Base-by-base conservation (phyloP, 2,329 filamentous ascomycete genomes). In the Botrytis byssoidea region DNA sequence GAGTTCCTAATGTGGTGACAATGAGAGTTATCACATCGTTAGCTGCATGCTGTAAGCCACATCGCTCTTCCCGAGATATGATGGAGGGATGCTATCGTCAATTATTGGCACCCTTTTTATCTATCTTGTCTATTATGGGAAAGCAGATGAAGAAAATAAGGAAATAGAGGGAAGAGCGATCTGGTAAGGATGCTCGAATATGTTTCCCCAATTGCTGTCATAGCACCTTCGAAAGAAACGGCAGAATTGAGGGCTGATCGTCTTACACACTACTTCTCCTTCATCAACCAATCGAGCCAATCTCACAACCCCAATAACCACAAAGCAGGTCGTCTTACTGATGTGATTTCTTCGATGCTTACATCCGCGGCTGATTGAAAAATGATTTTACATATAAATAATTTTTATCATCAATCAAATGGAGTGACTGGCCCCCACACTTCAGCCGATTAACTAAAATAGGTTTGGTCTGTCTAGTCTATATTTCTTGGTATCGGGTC, bases 11-110 rank as follows among this genome's bases (percentile, higher is more conserved):
- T 32, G 48, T 69, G n/a, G 48, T 57, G 66, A 32, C 37, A 69
- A 40, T 69, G 66, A 59, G n/a, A n/a, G 57, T 25, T 20, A 48
- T 69, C 66, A 69, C 48, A 59, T 57, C n/a, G n/a, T 69, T 69
- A 69, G 46, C 66, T 69, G 48, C 66, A 69, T 40, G 18, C 55
- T 59, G 48, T 37, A 57, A 44, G 66, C 48, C 48, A 57, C 48
- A 40, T 32, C 37, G n/a, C 20, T 68, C 35, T 57, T 69, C n/a
- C 66, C 48, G 66, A 32, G 35, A 57, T 68, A 14, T 57, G 66
- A 59, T 42, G 35, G 48, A 32, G 66, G 10, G 18, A 20, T 40
- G 32, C 48, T 6, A 55, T 55, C 35, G 25, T 20, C 51, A 48
- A 68, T 57, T 20, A 57, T 37, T 32, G 66, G 66, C 4, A 29